Conservation (phyloP, 228 moss, liverwort and hornwort genomes). For the Sphagnum magellanicum region DNA sequence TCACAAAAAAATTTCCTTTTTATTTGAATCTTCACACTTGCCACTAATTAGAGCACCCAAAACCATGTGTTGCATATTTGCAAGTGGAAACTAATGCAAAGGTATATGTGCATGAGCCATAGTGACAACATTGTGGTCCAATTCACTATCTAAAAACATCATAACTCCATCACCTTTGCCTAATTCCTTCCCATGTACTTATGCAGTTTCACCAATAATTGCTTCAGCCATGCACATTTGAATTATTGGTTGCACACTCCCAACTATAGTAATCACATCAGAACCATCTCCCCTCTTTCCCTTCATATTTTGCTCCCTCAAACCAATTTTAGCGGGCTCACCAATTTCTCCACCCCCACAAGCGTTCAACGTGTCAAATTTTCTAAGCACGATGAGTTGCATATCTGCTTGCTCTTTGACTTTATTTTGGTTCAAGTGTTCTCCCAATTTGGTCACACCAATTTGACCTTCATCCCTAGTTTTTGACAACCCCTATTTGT, state of each 20-base stretch:
- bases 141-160: constrained; percentile 18
- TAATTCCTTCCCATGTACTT: constrained; percentile 7
- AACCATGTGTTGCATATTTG: constrained; percentile 69
- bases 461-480: too few relatives aligned
- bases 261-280: constrained; percentile 1
- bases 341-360: too few relatives aligned
- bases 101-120: constrained; percentile 75
- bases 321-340: constrained; percentile 8
- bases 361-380: too few relatives aligned
- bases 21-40: constrained; percentile 62
- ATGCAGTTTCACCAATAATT: constrained; percentile 6
- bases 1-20: constrained; percentile 68
- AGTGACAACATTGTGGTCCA: constrained; percentile 40
- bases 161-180: constrained; percentile 9
- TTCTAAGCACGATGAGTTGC: too few relatives aligned
- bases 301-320: constrained; percentile 8
- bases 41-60: constrained; percentile 44
- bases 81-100: constrained; percentile 62
- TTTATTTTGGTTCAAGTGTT: constrained; percentile 3
- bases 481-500: too few relatives aligned
- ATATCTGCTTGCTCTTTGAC: constrained; percentile 14
- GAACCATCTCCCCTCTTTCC: constrained; percentile 3
- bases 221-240: constrained; percentile 11
- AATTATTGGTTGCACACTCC: constrained; percentile 11
- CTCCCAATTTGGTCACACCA: too few relatives aligned